A percentile compares a stretch with the other conserved stretches of the same genome.
These are phyloP conservation scores for Scheffersomyces coipomensis DNA, from an alignment of 805 yeast genomes.

Conservation along the genomic window DNA sequence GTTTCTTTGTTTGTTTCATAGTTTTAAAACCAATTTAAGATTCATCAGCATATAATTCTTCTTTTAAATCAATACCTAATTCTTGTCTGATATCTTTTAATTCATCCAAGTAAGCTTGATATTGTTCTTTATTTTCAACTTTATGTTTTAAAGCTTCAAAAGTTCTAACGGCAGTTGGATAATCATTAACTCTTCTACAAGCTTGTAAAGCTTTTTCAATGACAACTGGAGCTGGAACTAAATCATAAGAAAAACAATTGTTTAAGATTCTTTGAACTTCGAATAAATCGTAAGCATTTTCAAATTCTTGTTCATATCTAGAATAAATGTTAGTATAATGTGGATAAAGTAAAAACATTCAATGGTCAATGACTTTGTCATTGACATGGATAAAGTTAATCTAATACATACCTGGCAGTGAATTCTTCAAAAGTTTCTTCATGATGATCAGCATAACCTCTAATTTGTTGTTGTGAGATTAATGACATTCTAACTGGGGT, in stretches of 20 bases:
- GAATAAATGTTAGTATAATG: constrained; percentile 19
- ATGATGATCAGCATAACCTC: constrained; percentile 77
- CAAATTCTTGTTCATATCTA: constrained; percentile 93
- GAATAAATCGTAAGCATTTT: constrained; percentile 48
- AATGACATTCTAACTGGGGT: not conserved
- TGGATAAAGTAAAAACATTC: too few species aligned
- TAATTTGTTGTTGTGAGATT: constrained; percentile 24
- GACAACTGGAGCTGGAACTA: constrained; percentile 97
- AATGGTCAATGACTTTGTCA: too few species aligned
- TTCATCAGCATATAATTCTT: constrained; percentile 62
- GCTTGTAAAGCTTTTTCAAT: constrained; percentile 95
- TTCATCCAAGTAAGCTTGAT: constrained; percentile 93
- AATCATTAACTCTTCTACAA: constrained; percentile 98
- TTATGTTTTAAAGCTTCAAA: constrained; percentile 96
- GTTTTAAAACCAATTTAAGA: too few species aligned
- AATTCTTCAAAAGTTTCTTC: constrained; percentile 96
- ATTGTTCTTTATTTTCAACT: constrained; percentile 92
- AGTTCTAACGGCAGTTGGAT: constrained; percentile 97
- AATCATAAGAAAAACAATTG: constrained; percentile 97
- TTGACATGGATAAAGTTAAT: too few species aligned
- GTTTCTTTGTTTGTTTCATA: too few species aligned
- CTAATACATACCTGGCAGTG: constrained; percentile 61
- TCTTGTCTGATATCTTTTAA: constrained; percentile 88
- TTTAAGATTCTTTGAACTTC: constrained; percentile 82
- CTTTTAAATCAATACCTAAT: constrained; percentile 90